phyloP scores from a whole-genome alignment of 805 yeast species.

The Zygoascus bituminiphila region DNA sequence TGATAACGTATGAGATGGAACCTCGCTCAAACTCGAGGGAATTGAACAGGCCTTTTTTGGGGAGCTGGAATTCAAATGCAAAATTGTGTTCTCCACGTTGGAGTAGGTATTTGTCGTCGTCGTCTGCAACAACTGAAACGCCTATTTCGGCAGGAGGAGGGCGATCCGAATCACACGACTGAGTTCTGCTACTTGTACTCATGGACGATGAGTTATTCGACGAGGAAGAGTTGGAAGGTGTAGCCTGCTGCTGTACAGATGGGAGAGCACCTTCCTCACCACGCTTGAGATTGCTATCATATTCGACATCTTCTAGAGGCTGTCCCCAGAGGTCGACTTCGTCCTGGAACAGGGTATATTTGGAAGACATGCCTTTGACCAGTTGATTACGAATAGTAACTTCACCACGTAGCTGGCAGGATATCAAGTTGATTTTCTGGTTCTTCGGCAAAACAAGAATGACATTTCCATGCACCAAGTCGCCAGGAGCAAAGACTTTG shows the following conservation, averaged over 20 bases:
- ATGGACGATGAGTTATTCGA: conserved; percentile 1
- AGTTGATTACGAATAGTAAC: conserved; percentile 24
- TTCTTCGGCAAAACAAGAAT: conserved; percentile 25
- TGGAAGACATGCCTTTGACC: conserved; percentile 24
- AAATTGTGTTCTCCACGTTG: conserved; percentile 70
- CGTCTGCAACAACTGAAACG: not conserved
- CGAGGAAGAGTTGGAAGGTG: conserved; percentile 4
- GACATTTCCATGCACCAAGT: conserved; percentile 34
- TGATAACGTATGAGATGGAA: conserved; percentile 58
- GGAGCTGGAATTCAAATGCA: conserved; percentile 78
- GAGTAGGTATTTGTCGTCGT: not conserved
- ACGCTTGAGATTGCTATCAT: not conserved
- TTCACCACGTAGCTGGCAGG: conserved; percentile 24
- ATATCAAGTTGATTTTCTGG: conserved; percentile 17
- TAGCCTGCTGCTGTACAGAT: conserved; percentile 1
- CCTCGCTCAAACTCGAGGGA: conserved; percentile 81
- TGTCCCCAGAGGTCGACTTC: conserved; percentile 21
- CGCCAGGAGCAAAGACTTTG: conserved; percentile 72
- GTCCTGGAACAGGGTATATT: conserved; percentile 25
- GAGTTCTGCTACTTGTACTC: not conserved
- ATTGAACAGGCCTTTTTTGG: conserved; percentile 61
- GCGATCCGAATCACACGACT: not conserved
- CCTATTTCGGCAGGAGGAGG: not conserved
- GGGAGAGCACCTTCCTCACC: not conserved
- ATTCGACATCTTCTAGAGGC: not conserved